Evolutionary conservation across 495 filamentous ascomycete genomes (phyloP).

Genomic region (Chaetomidium leptoderma): DNA sequence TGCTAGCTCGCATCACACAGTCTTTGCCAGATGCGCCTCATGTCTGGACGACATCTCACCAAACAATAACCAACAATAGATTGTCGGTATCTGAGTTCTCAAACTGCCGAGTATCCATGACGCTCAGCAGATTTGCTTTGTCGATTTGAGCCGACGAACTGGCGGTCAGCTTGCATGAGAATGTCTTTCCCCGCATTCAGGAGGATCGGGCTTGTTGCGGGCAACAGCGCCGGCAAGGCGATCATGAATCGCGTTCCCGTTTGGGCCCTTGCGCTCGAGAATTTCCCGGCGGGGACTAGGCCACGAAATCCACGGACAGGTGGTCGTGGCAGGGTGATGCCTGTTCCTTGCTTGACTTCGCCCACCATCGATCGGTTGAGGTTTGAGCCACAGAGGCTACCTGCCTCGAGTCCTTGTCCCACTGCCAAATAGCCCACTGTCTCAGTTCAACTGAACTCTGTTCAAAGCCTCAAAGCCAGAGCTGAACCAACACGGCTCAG

Average conservation of each 20-base stretch:
- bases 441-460: not conserved
- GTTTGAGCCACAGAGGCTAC: not conserved
- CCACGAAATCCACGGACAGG: too few relatives aligned
- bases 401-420: too few relatives aligned
- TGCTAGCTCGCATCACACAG: conserved; percentile 15
- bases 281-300: conserved; percentile 12
- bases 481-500: not conserved
- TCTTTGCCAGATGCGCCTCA: not conserved
- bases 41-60: not conserved
- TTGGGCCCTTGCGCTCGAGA: not conserved
- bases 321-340: too few relatives aligned
- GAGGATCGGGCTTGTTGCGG: conserved; percentile 27
- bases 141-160: conserved; percentile 24
- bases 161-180: conserved; percentile 35
- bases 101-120: not conserved
- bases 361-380: not conserved
- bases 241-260: conserved; percentile 32
- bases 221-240: conserved; percentile 24
- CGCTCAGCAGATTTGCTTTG: not conserved
- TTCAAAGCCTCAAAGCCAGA: not conserved
- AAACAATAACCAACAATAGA: not conserved
- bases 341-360: not conserved
- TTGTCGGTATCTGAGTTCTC: conserved; percentile 7
- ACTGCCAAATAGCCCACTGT: not conserved
- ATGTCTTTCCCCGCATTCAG: conserved; percentile 24